Conservation (phyloP, 192 early-diverging fungal genomes). For the Gigaspora rosea region DNA sequence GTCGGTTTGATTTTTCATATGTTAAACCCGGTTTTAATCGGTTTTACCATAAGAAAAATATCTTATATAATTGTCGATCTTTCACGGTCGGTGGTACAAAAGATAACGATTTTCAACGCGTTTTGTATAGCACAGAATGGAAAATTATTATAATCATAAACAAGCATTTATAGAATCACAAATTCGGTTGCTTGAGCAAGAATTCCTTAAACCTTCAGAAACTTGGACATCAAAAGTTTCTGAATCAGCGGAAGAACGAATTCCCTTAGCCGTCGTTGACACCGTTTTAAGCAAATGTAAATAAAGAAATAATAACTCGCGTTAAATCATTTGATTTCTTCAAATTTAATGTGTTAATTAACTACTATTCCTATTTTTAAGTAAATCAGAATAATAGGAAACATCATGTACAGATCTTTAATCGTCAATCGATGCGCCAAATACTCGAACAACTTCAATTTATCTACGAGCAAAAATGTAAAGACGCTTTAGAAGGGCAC, state of each 20-base stretch:
- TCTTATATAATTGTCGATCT: too few species aligned
- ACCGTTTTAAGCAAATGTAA: constrained; percentile 18
- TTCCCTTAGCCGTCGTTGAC: background rate
- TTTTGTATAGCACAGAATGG: too few species aligned
- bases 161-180: constrained; percentile 23
- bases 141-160: constrained; percentile 20
- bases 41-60: too few species aligned
- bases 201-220: constrained; percentile 3
- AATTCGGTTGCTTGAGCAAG: constrained; percentile 13
- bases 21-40: too few species aligned
- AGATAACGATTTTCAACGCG: too few species aligned
- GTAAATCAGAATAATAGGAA: constrained; percentile 17
- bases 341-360: background rate
- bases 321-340: background rate
- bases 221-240: background rate
- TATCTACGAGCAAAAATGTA: background rate
- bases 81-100: too few species aligned
- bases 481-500: constrained; percentile 15
- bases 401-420: constrained; percentile 15
- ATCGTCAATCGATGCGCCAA: constrained; percentile 23
- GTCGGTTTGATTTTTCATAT: too few species aligned
- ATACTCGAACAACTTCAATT: constrained; percentile 25
- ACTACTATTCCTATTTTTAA: background rate
- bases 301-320: background rate
- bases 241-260: background rate